Evolutionary conservation across 495 filamentous ascomycete genomes (phyloP).

Genomic region (Neurospora pannonica): DNA sequence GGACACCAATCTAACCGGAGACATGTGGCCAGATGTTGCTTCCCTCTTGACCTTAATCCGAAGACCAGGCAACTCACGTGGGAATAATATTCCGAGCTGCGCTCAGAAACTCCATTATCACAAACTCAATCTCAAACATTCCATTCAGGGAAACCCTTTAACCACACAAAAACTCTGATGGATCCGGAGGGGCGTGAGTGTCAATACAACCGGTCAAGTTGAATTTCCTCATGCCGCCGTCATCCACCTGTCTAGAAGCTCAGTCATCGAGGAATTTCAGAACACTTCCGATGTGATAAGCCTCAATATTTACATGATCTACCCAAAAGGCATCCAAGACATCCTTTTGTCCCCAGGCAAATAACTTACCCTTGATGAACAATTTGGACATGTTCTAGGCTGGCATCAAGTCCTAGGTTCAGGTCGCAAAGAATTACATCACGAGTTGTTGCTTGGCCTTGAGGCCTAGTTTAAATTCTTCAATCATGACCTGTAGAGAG

Average conservation of each 20-base stretch:
- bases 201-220: neutral
- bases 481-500: neutral
- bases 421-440: neutral
- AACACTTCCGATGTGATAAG: neutral
- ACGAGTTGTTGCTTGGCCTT: neutral
- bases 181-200: neutral
- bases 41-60: neutral
- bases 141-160: neutral
- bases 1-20: neutral
- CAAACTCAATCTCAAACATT: neutral
- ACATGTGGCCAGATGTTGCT: neutral
- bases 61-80: neutral
- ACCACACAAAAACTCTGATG: neutral
- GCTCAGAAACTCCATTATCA: neutral
- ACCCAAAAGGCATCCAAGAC: neutral
- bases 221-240: neutral
- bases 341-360: neutral
- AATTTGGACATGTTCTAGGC: neutral
- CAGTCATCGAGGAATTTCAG: neutral
- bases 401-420: neutral
- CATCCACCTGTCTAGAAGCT: neutral
- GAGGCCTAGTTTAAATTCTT: neutral
- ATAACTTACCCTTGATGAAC: neutral
- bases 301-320: neutral
- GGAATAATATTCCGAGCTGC: neutral